Percentiles rank a stretch among this genome's conserved stretches.
phyloP scores from a whole-genome alignment of 176 grass and related monocot species.

The Phoenix dactylifera region DNA sequence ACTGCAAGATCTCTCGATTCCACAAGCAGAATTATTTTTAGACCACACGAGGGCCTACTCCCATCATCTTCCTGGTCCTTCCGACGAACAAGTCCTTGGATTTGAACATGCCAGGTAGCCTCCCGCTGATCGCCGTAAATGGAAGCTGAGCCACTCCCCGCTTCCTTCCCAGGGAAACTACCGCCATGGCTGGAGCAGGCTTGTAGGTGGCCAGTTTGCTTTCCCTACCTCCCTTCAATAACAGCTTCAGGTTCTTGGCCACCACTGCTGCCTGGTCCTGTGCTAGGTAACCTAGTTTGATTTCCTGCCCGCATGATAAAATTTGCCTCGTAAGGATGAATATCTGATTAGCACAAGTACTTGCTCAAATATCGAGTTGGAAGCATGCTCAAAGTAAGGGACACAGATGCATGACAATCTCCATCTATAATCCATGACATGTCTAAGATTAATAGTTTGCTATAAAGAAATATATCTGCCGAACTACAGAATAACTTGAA shows the following conservation, averaged over 20 bases:
- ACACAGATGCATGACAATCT: too few species aligned
- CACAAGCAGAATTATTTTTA: too few species aligned
- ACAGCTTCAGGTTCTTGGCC: constrained; percentile 45
- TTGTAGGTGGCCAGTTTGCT: constrained; percentile 65
- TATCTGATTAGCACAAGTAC: too few species aligned
- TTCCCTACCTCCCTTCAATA: constrained; percentile 36
- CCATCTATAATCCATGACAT: too few species aligned
- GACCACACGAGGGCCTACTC: not conserved
- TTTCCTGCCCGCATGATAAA: constrained; percentile 17
- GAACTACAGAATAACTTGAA: too few species aligned
- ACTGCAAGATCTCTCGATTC: too few species aligned
- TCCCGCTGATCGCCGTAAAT: constrained; percentile 42
- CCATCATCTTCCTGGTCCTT: constrained; percentile 53
- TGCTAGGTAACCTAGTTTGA: constrained; percentile 49
- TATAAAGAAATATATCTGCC: too few species aligned
- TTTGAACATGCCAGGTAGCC: constrained; percentile 45
- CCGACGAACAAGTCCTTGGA: constrained; percentile 40
- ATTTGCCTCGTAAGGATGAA: too few species aligned
- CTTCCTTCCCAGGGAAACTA: constrained; percentile 40
- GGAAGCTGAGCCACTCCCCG: constrained; percentile 60
- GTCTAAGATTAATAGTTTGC: too few species aligned
- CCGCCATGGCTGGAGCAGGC: constrained; percentile 16
- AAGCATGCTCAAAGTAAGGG: too few species aligned
- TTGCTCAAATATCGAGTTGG: too few species aligned
- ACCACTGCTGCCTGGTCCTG: constrained; percentile 58